Evolutionary conservation across 2,329 filamentous ascomycete species (phyloP), one percentile per base, ranked within the genome.

Genomic region (Arthrobotrys sinensis): DNA sequence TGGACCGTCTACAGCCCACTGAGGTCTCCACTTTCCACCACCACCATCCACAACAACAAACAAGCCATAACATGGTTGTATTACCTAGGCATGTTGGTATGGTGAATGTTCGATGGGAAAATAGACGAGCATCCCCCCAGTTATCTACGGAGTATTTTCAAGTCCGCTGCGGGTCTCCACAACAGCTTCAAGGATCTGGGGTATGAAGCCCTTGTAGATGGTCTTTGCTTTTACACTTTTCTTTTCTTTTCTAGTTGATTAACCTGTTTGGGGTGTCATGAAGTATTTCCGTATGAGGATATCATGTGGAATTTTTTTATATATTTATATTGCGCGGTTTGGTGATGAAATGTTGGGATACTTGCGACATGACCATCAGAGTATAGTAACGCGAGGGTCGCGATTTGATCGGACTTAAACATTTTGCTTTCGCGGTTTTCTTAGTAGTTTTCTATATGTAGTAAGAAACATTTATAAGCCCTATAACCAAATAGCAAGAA

Each of bases 271-370:
- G 45, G 7, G 62, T 63, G 75, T 78, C 75, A 78, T 78, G 75
- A 78, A 78, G 45, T 67, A 72, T 68, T 68, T 78, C 75, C 75
- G 36, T 72, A 71, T 78, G 75, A 78, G 75, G 67, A 32, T 71
- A 78, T 78, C 75, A 78, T 78, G 75, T 78, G 75, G 38, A 78
- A 64, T 78, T 67, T 10, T 60, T 60, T 60, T 69, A 11, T 19
- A 21, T 11, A 45, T 45, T 3, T 45, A 45, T 45, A 45, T 45
- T 45, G 43, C 43, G 43, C 43, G 24, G 24, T 28, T 28, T 28
- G 2, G 24, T 28, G 24, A 28, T 28, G 24, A 28, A 28, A 28
- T n/a, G 24, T 28, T 28, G 24, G 24, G 24, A 3, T 45, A 45
- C 14, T 12, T 21, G 50, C 52, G 52, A 53, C 24, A 34, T 40